Conservation (phyloP, 2,329 filamentous ascomycete genomes). For the Colletotrichum musicola region DNA sequence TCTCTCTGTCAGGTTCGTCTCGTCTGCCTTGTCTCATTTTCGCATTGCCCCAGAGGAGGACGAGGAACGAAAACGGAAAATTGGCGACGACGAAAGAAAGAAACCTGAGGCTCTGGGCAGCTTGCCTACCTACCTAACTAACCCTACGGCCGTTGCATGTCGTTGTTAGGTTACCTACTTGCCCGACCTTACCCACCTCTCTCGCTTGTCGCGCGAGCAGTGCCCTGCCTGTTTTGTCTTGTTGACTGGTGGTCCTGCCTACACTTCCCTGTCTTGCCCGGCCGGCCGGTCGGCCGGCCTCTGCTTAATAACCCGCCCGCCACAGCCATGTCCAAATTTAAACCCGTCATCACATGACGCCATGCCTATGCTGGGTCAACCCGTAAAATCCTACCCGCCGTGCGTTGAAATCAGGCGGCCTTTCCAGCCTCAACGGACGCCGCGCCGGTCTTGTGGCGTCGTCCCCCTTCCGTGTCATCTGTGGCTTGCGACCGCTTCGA, state of each 20-base stretch:
- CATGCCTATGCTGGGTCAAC: slow-evolving; percentile 31
- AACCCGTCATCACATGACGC: slow-evolving; percentile 34
- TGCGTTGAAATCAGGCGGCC: slow-evolving; percentile 11
- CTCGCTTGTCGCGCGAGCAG: background rate
- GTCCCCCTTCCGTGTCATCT: too few relatives aligned
- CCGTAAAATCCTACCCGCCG: slow-evolving; percentile 15
- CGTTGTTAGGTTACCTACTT: too few relatives aligned
- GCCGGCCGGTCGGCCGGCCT: slow-evolving; percentile 1
- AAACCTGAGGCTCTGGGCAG: background rate
- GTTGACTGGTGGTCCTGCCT: background rate
- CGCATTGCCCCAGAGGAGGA: background rate
- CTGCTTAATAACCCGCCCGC: slow-evolving; percentile 19
- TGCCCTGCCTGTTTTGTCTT: background rate
- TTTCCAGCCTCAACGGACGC: slow-evolving; percentile 6
- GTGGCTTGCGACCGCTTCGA: background rate
- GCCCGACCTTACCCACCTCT: background rate
- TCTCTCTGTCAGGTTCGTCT: background rate
- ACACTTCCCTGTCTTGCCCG: slow-evolving; percentile 6
- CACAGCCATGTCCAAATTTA: background rate
- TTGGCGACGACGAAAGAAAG: background rate
- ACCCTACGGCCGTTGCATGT: too few relatives aligned
- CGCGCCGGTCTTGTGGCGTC: background rate
- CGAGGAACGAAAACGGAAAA: background rate
- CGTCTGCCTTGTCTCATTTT: background rate
- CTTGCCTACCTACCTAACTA: too few relatives aligned